These are phyloP conservation scores for Barbarea vulgaris DNA, from an alignment of 345 rosid genomes.

Conservation along the genomic window DNA sequence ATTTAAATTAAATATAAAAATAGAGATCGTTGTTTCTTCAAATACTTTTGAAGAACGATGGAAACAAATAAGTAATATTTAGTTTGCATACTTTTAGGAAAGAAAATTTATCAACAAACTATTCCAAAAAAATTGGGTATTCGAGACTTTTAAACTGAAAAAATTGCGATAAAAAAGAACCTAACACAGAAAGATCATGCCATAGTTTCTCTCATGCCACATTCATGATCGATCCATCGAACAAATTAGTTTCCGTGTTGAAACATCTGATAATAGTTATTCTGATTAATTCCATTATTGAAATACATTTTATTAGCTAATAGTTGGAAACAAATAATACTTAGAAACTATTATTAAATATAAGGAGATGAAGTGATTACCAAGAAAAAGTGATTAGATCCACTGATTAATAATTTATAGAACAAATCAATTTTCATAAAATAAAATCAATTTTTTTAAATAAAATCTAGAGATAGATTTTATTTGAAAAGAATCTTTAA, in stretches of 20 bases:
- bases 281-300: no score
- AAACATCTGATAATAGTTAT: conserved; percentile 29
- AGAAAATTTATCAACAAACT: not conserved
- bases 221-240: conserved; percentile 28
- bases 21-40: no score
- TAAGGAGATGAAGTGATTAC: conserved; percentile 12
- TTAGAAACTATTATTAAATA: not conserved
- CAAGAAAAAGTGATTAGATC: not conserved
- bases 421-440: no score
- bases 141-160: not conserved
- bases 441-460: no score
- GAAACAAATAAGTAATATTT: not conserved
- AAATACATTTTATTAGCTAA: no score
- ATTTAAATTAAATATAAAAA: no score
- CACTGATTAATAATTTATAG: not conserved
- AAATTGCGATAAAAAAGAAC: not conserved
- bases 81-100: not conserved
- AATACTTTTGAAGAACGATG: no score
- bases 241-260: conserved; percentile 30
- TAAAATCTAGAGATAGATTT: no score
- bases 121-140: not conserved
- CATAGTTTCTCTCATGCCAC: conserved; percentile 11
- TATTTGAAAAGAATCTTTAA: no score
- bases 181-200: conserved; percentile 30
- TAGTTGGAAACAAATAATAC: not conserved